Evolutionary conservation across 129 eudicot genomes (phyloP).

Genomic region (Tagetes erecta): DNA sequence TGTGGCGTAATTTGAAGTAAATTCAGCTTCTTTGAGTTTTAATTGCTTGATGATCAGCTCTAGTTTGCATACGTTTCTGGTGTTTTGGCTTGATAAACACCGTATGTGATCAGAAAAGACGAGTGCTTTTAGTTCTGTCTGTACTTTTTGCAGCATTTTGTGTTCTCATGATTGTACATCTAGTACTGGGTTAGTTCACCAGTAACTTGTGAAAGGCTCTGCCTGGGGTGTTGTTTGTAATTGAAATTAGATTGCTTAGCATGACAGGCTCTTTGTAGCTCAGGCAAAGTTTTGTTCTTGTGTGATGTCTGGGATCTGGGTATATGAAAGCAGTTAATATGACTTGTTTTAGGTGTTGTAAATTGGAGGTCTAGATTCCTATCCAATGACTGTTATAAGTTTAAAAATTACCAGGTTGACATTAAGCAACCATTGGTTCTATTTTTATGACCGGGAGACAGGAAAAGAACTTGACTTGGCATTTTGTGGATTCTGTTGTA

Average conservation of each 20-base stretch:
- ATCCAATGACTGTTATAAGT: not conserved
- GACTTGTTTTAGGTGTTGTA: slow-evolving; percentile 15
- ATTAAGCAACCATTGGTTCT: not conserved
- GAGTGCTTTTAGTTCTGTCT: not conserved
- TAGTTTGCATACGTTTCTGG: not conserved
- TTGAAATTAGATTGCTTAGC: not conserved
- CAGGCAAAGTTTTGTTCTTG: not conserved
- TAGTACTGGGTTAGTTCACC: slow-evolving; percentile 1
- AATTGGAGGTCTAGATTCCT: slow-evolving; percentile 11
- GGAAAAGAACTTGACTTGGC: slow-evolving; percentile 1
- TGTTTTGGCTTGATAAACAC: not conserved
- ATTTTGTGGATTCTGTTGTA: not conserved
- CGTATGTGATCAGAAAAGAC: slow-evolving; percentile 1
- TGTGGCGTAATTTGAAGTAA: slow-evolving; percentile 89
- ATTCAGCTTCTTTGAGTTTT: slow-evolving; percentile 1
- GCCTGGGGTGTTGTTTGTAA: not conserved
- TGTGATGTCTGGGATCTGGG: slow-evolving; percentile 21
- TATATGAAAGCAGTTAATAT: slow-evolving; percentile 16
- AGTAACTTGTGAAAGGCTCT: not conserved
- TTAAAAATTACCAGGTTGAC: slow-evolving; percentile 1
- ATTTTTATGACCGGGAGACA: not conserved
- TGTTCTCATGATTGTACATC: not conserved
- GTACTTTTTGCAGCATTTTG: not conserved
- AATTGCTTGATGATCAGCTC: not conserved
- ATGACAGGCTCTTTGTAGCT: not conserved